Evolutionary conservation across 2,329 filamentous ascomycete genomes (phyloP).

Genomic region (Beauveria sp.): DNA sequence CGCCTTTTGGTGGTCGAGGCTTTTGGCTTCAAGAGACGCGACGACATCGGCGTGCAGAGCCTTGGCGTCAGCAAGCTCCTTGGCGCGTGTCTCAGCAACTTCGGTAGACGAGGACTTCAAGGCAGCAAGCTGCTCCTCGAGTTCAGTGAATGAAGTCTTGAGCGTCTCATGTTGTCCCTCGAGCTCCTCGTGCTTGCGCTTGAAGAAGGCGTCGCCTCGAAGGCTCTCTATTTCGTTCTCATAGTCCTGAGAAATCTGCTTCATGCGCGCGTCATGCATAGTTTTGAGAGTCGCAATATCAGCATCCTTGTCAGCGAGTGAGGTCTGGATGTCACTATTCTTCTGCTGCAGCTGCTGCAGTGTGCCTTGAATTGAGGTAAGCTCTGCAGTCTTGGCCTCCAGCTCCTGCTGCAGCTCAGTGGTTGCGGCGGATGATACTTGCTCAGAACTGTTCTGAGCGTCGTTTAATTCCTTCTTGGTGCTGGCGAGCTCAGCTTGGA

Average conservation of each 20-base stretch:
- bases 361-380: constrained; percentile 38
- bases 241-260: constrained; percentile 52
- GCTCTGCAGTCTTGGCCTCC: constrained; percentile 36
- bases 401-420: constrained; percentile 30
- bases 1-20: constrained; percentile 44
- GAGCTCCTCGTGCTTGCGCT: constrained; percentile 54
- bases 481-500: constrained; percentile 40
- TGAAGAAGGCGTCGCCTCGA: constrained; percentile 55
- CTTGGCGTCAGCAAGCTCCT: constrained; percentile 35
- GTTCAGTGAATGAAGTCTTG: constrained; percentile 32
- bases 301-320: constrained; percentile 40
- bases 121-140: constrained; percentile 50
- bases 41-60: constrained; percentile 37
- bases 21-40: constrained; percentile 41
- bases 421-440: not conserved
- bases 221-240: constrained; percentile 59
- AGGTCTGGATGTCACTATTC: constrained; percentile 38
- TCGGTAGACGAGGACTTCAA: constrained; percentile 31
- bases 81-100: constrained; percentile 30
- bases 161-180: constrained; percentile 49
- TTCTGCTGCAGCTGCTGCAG: constrained; percentile 42
- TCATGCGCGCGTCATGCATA: constrained; percentile 50
- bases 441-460: not conserved
- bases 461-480: constrained; percentile 33
- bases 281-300: constrained; percentile 44